Base-by-base conservation (phyloP, 2,329 filamentous ascomycete genomes). In the Fusarium oligoseptatum region DNA sequence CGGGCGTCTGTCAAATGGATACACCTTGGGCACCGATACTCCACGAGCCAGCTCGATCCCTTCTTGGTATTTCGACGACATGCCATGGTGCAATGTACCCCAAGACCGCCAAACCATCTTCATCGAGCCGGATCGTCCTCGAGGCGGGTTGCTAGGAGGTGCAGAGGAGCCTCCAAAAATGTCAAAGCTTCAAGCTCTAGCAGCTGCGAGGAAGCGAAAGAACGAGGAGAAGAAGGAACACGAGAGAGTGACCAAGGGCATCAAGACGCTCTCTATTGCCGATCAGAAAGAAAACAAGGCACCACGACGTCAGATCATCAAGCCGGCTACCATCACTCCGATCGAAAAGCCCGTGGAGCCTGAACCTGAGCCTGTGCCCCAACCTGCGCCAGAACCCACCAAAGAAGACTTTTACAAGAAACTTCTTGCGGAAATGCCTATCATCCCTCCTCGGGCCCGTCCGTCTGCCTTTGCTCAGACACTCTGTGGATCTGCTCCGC, bases 131-230 rank as follows among this genome's bases (percentile, higher is more conserved):
- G 71, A 77, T 17, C 88, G 39, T 72, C 91, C 89, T 63, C 86
- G 85, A 57, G 89, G 92, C 20, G 93, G 95, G 3, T 86, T 99
- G 0, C 83, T 98, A 3, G 97, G 97, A 34, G 97, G 97, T 37
- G 88, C 91, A 2, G 88, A 90, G 57, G 84, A 84, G 14, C 79
- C 85, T n/a, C 88, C 90, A 4, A 97, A 95, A 79, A 88, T 94
- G 83, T 97, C 96, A 6, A 99, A 99, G 79, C 87, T 99, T 55
- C 96, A 97, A 77, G 95, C 95, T 57, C 86, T 99, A 48, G 95
- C 96, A 61, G 95, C 95, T 37, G 93, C 94, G 64, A 89, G 95
- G 32, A 95, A 95, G 81, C 95, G 94, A 83, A 97, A 95, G 82
- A 92, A 91, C 15, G 92, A 91, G 34, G 91, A 92, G 43, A 91